phyloP scores from a whole-genome alignment of 768 basidiomycete species.

The Russula foetens region DNA sequence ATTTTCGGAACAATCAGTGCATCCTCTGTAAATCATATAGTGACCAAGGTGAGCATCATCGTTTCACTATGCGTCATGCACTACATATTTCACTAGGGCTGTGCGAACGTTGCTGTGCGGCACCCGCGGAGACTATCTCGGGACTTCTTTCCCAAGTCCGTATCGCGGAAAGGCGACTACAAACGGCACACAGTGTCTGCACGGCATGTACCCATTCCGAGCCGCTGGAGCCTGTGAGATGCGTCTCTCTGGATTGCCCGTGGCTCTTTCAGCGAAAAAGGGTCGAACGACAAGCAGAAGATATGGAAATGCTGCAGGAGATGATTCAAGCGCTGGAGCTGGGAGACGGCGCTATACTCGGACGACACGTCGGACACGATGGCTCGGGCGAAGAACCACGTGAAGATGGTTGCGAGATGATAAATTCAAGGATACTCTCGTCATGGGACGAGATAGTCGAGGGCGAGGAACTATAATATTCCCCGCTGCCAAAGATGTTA shows the following conservation, averaged over 20 bases:
- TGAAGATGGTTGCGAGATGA: background rate
- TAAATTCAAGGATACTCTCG: background rate
- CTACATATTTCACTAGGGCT: slow-evolving; percentile 29
- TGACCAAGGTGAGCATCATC: slow-evolving; percentile 36
- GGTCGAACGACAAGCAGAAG: slow-evolving; percentile 19
- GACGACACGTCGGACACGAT: background rate
- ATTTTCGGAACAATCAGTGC: slow-evolving; percentile 66
- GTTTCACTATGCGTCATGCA: background rate
- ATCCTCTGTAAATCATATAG: slow-evolving; percentile 55
- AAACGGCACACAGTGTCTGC: slow-evolving; percentile 31
- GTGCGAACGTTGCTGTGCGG: slow-evolving; percentile 18
- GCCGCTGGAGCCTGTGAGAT: slow-evolving; percentile 29
- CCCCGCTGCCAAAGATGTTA: background rate
- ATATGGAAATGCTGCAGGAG: slow-evolving; percentile 6
- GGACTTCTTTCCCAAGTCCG: slow-evolving; percentile 29
- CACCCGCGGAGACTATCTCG: slow-evolving; percentile 30
- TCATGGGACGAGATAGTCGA: background rate
- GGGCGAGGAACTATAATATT: background rate
- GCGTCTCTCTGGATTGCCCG: slow-evolving; percentile 41
- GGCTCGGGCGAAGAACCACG: background rate
- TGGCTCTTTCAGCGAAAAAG: slow-evolving; percentile 34
- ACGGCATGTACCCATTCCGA: slow-evolving; percentile 32
- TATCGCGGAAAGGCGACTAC: slow-evolving; percentile 27
- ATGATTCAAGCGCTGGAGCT: slow-evolving; percentile 8
- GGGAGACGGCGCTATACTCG: slow-evolving; percentile 6